phyloP scores from a whole-genome alignment of 805 yeast genomes.

The Ogataea trehalophila region DNA sequence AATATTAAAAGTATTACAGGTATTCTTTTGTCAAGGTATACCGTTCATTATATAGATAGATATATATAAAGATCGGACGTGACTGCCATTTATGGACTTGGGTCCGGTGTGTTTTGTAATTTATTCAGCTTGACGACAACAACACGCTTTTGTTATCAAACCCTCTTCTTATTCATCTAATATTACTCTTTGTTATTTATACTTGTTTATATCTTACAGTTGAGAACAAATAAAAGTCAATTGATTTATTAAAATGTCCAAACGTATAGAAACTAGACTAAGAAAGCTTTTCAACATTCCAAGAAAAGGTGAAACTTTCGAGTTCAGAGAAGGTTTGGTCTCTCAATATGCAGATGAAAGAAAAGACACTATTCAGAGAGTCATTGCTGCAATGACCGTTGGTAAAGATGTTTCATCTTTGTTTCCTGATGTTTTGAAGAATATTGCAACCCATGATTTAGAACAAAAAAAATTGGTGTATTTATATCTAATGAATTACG shows the following conservation, averaged over 20 bases:
- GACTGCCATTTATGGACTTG: too few species aligned
- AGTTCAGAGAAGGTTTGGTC: conserved; percentile 82
- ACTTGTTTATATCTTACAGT: too few species aligned
- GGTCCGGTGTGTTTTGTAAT: too few species aligned
- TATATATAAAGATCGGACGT: too few species aligned
- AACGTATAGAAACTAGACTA: conserved; percentile 43
- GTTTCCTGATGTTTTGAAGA: conserved; percentile 94
- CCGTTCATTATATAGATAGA: too few species aligned
- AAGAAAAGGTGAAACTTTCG: conserved; percentile 76
- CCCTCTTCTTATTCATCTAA: too few species aligned
- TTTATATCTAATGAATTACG: conserved; percentile 93
- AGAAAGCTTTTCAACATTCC: conserved; percentile 56
- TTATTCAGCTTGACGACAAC: too few species aligned
- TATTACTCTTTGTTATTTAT: too few species aligned
- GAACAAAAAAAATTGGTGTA: conserved; percentile 97
- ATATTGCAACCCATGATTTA: conserved; percentile 92
- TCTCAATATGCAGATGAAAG: conserved; percentile 93
- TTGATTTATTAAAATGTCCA: conserved; percentile 13
- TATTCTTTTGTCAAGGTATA: too few species aligned
- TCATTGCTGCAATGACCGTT: conserved; percentile 96
- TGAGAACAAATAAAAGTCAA: background rate
- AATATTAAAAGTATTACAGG: too few species aligned
- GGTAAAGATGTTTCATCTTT: conserved; percentile 94
- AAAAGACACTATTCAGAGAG: conserved; percentile 94
- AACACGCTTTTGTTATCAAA: too few species aligned